A percentile compares a stretch with the other conserved stretches of the same genome.
These are phyloP conservation scores for Xylaria sp. DNA, from an alignment of 2,329 filamentous ascomycete species.

Conservation along the genomic window DNA sequence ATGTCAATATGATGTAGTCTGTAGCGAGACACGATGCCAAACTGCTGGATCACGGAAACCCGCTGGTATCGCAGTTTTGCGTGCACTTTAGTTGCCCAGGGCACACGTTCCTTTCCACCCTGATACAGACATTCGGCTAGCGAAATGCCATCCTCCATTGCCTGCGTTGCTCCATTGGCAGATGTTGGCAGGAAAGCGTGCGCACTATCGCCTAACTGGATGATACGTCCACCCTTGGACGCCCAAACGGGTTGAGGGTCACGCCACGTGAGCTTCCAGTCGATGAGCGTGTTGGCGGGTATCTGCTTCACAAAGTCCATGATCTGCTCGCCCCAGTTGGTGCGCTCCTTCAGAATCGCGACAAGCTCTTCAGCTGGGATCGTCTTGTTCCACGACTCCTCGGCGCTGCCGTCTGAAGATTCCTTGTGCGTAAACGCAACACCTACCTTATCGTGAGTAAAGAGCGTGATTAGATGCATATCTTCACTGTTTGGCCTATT, in stretches of 20 bases:
- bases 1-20: conserved; percentile 37
- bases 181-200: conserved; percentile 52
- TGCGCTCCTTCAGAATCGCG: conserved; percentile 24
- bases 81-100: conserved; percentile 31
- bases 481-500: conserved; percentile 10
- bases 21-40: conserved; percentile 40
- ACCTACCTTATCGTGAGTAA: conserved; percentile 30
- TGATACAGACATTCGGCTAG: conserved; percentile 48
- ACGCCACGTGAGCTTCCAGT: conserved; percentile 51
- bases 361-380: conserved; percentile 21
- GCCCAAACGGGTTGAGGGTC: conserved; percentile 49
- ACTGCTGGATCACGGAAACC: conserved; percentile 38
- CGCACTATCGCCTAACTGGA: conserved; percentile 51
- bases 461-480: conserved; percentile 27
- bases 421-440: conserved; percentile 31
- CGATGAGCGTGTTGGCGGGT: conserved; percentile 50
- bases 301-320: conserved; percentile 36
- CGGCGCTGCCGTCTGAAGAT: conserved; percentile 25
- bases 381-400: conserved; percentile 29
- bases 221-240: conserved; percentile 45
- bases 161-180: conserved; percentile 51
- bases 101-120: conserved; percentile 32
- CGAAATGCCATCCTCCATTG: conserved; percentile 51
- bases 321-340: conserved; percentile 27
- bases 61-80: conserved; percentile 37